These are phyloP conservation scores for Verticillium klebahnii DNA, from an alignment of 2,329 filamentous ascomycete species.

Conservation along the genomic window DNA sequence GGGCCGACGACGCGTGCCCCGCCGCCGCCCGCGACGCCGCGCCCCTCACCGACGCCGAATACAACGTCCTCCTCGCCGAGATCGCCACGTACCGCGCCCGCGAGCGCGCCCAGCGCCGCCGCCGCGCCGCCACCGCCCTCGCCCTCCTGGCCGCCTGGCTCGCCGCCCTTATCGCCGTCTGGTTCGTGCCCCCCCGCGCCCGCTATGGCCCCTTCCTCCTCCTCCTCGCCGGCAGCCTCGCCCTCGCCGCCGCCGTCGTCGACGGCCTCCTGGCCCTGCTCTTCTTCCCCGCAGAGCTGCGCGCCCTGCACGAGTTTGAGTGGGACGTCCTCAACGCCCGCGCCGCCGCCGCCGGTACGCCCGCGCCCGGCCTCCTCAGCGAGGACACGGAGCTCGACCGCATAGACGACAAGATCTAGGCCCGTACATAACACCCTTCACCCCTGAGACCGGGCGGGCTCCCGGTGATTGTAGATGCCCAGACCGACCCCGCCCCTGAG, in stretches of 20 bases:
- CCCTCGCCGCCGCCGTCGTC: slow-evolving; percentile 69
- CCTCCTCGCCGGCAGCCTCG: slow-evolving; percentile 73
- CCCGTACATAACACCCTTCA: neutral
- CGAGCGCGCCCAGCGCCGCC: slow-evolving; percentile 66
- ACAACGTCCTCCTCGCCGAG: slow-evolving; percentile 68
- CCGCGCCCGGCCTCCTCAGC: neutral
- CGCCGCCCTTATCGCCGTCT: slow-evolving; percentile 74
- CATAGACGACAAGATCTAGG: neutral
- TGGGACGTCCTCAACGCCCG: slow-evolving; percentile 81
- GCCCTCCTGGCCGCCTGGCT: slow-evolving; percentile 62
- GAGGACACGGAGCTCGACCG: slow-evolving; percentile 7
- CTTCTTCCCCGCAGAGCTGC: slow-evolving; percentile 80
- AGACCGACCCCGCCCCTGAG: neutral
- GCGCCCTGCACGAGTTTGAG: slow-evolving; percentile 83
- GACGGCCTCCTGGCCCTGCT: slow-evolving; percentile 83
- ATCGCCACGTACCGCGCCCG: slow-evolving; percentile 64
- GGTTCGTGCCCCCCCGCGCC: slow-evolving; percentile 63
- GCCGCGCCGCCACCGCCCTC: slow-evolving; percentile 71
- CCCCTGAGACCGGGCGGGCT: slow-evolving; percentile 17
- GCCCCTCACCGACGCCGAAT: slow-evolving; percentile 17
- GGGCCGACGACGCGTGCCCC: slow-evolving; percentile 13
- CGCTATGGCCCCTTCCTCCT: slow-evolving; percentile 78
- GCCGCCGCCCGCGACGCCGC: slow-evolving; percentile 13
- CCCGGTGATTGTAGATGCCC: neutral
- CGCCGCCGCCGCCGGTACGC: slow-evolving; percentile 27